Conservation (phyloP, 2,329 filamentous ascomycete genomes). For the Colletotrichum siamense region DNA sequence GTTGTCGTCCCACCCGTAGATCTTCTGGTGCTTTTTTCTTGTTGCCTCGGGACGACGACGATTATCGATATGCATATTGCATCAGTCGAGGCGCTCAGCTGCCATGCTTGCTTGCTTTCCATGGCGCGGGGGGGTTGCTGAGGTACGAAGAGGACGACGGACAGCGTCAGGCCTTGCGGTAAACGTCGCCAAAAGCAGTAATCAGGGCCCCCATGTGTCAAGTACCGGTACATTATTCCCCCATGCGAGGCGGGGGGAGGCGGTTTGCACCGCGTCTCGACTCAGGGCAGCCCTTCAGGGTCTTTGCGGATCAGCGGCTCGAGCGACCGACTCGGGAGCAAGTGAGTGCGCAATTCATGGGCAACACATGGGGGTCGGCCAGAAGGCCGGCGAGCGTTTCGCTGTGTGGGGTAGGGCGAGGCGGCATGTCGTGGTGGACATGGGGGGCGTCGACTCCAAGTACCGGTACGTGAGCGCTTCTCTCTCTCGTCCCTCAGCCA, state of each 20-base stretch:
- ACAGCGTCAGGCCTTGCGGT: conserved; percentile 4
- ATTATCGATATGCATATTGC: background rate
- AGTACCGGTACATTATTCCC: conserved; percentile 5
- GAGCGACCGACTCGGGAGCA: conserved; percentile 17
- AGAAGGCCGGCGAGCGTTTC: conserved; percentile 9
- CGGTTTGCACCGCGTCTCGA: conserved; percentile 8
- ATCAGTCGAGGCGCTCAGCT: background rate
- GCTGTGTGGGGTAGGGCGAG: conserved; percentile 15
- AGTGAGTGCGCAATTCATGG: background rate
- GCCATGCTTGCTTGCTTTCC: conserved; percentile 1
- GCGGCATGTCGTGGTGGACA: conserved; percentile 11
- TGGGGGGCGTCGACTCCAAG: background rate
- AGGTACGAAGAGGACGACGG: background rate
- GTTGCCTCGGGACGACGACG: background rate
- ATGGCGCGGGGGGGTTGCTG: background rate
- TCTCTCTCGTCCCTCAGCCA: background rate
- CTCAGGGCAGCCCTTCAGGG: conserved; percentile 12
- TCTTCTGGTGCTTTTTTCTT: background rate
- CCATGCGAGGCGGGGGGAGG: background rate
- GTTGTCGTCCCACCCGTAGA: conserved; percentile 6
- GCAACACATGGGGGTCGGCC: background rate
- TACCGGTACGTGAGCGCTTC: conserved; percentile 9
- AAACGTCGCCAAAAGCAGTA: conserved; percentile 16
- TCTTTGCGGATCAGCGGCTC: conserved; percentile 23
- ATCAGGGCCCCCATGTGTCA: background rate